phyloP scores from a whole-genome alignment of 2,329 filamentous ascomycete species.

The Phialophora macrospora region DNA sequence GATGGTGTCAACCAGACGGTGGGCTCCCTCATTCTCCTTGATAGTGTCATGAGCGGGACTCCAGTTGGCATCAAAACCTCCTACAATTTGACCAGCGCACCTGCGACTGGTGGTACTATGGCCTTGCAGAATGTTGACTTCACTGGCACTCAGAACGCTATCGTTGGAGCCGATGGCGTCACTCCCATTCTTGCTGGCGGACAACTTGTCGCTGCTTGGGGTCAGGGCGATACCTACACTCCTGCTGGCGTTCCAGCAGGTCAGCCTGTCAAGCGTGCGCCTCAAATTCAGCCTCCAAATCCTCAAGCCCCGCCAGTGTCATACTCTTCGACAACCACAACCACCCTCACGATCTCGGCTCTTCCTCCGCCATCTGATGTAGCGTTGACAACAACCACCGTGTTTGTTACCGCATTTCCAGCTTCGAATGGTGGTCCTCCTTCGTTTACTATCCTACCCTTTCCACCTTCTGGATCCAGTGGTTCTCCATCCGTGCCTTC shows the following conservation, averaged over 20 bases:
- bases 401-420: slow-evolving; percentile 8
- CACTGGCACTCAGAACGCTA: slow-evolving; percentile 67
- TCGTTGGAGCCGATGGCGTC: slow-evolving; percentile 63
- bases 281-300: slow-evolving; percentile 16
- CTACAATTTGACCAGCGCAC: slow-evolving; percentile 66
- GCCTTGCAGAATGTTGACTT: slow-evolving; percentile 92
- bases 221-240: slow-evolving; percentile 75
- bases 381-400: slow-evolving; percentile 25
- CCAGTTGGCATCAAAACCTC: slow-evolving; percentile 76
- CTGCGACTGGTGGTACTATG: slow-evolving; percentile 76
- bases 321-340: slow-evolving; percentile 33
- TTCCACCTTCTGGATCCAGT: slow-evolving; percentile 12
- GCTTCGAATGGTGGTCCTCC: slow-evolving; percentile 14
- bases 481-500: slow-evolving; percentile 13
- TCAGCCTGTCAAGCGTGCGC: slow-evolving; percentile 23
- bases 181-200: slow-evolving; percentile 68
- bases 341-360: slow-evolving; percentile 21
- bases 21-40: slow-evolving; percentile 81
- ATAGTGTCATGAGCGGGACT: slow-evolving; percentile 78
- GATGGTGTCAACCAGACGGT: slow-evolving; percentile 71
- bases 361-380: slow-evolving; percentile 20
- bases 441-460: not conserved
- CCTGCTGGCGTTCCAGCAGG: slow-evolving; percentile 28
- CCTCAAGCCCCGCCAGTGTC: slow-evolving; percentile 20
- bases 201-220: slow-evolving; percentile 70